phyloP scores from a whole-genome alignment of 768 basidiomycete genomes.

The Pisolithus marmoratus region DNA sequence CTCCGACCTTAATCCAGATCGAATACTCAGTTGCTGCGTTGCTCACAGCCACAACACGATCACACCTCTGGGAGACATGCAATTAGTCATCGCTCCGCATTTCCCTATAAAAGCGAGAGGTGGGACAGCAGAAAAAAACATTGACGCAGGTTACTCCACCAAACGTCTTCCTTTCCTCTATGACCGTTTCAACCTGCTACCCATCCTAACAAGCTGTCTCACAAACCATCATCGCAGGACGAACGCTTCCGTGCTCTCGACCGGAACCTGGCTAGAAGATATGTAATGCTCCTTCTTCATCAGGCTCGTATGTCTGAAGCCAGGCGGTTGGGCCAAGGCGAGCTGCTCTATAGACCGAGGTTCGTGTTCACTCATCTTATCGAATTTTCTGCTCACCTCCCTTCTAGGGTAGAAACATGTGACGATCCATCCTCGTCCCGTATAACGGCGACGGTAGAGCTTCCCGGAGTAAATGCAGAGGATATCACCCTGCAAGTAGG shows the following conservation, averaged over 20 bases:
- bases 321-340: constrained; percentile 19
- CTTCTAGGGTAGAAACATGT: constrained; percentile 33
- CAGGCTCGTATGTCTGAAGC: constrained; percentile 15
- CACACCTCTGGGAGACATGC: too few species aligned
- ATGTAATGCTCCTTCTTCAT: constrained; percentile 18
- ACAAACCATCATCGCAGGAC: constrained; percentile 12
- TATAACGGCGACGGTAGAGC: constrained; percentile 32
- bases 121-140: not conserved
- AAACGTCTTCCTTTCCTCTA: constrained; percentile 2
- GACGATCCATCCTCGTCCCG: constrained; percentile 29
- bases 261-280: constrained; percentile 26
- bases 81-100: too few species aligned
- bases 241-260: constrained; percentile 28
- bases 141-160: not conserved
- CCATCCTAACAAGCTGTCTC: constrained; percentile 23
- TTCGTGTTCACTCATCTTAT: constrained; percentile 9
- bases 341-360: constrained; percentile 29
- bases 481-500: constrained; percentile 32
- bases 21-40: not conserved
- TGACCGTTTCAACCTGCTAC: constrained; percentile 19
- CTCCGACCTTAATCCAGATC: not conserved
- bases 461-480: constrained; percentile 34
- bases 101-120: not conserved
- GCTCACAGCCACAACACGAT: too few species aligned
- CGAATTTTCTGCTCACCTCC: constrained; percentile 9